Conservation (phyloP, 129 eudicot species). For the Lonicera japonica region DNA sequence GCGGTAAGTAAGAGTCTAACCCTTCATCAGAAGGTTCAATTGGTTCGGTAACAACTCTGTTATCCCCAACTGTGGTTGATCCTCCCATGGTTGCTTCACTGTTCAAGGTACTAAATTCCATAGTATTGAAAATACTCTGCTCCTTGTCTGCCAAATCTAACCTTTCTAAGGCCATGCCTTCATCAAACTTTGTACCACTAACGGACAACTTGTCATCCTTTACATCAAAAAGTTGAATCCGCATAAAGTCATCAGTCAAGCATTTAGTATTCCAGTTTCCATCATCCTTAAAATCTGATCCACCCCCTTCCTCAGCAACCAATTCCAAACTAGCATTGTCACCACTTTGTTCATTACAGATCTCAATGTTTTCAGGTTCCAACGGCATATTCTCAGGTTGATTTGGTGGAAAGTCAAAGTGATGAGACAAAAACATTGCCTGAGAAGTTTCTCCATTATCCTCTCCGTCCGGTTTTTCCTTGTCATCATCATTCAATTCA, state of each 20-base stretch:
- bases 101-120: constrained; percentile 32
- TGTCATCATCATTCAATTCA: constrained; percentile 22
- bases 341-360: constrained; percentile 23
- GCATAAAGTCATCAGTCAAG: constrained; percentile 47
- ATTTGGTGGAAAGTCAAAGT: constrained; percentile 77
- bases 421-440: constrained; percentile 69
- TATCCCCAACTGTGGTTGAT: constrained; percentile 33
- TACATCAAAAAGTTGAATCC: constrained; percentile 36
- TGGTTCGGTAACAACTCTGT: constrained; percentile 16
- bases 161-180: constrained; percentile 36
- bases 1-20: constrained; percentile 19
- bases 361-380: constrained; percentile 37
- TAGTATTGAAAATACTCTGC: constrained; percentile 36
- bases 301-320: constrained; percentile 34
- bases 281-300: constrained; percentile 39
- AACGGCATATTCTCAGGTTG: constrained; percentile 69
- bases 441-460: constrained; percentile 47
- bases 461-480: constrained; percentile 21
- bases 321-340: no score
- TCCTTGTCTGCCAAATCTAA: constrained; percentile 40
- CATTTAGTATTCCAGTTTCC: constrained; percentile 37
- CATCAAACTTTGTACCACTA: constrained; percentile 38
- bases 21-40: constrained; percentile 35
- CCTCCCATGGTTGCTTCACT: constrained; percentile 36
- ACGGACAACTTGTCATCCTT: constrained; percentile 30